Conservation (phyloP, 2,329 filamentous ascomycete genomes). For the Alternaria incomplexa region DNA sequence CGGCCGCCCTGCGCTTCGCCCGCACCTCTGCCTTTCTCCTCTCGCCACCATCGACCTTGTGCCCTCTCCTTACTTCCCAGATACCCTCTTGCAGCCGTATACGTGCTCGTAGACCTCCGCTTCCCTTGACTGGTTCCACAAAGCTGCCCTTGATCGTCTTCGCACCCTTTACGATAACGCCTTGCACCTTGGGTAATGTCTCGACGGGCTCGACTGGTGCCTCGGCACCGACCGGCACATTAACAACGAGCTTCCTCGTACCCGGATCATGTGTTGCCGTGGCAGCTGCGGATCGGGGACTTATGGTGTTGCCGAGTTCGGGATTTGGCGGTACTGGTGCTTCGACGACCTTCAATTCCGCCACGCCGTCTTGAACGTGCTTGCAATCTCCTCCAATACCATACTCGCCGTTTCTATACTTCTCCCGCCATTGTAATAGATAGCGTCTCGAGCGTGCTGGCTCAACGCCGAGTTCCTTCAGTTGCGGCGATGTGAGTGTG, state of each 20-base stretch:
- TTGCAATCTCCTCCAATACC: conserved; percentile 84
- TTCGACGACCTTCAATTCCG: conserved; percentile 64
- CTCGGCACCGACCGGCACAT: conserved; percentile 57
- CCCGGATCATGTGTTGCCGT: conserved; percentile 62
- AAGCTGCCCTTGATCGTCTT: conserved; percentile 77
- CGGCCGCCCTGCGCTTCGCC: conserved; percentile 81
- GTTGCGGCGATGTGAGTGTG: conserved; percentile 75
- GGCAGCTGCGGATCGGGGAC: conserved; percentile 43
- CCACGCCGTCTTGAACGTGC: conserved; percentile 67
- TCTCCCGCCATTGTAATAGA: conserved; percentile 84
- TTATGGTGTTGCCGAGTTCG: conserved; percentile 30
- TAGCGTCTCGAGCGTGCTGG: conserved; percentile 83
- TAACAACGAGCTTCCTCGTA: conserved; percentile 65
- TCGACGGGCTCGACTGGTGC: conserved; percentile 49
- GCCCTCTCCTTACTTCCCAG: conserved; percentile 87
- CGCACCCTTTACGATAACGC: conserved; percentile 72
- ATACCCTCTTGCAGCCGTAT: conserved; percentile 82
- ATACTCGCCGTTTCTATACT: conserved; percentile 77
- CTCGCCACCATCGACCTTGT: conserved; percentile 97
- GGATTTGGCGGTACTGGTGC: conserved; percentile 51
- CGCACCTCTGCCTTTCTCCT: conserved; percentile 83
- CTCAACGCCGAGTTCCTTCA: conserved; percentile 83
- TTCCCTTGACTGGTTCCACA: conserved; percentile 70
- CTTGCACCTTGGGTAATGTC: conserved; percentile 62
- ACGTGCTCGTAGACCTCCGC: conserved; percentile 64